Conservation (phyloP, 2,329 filamentous ascomycete species). For the Colletotrichum limetticola region DNA sequence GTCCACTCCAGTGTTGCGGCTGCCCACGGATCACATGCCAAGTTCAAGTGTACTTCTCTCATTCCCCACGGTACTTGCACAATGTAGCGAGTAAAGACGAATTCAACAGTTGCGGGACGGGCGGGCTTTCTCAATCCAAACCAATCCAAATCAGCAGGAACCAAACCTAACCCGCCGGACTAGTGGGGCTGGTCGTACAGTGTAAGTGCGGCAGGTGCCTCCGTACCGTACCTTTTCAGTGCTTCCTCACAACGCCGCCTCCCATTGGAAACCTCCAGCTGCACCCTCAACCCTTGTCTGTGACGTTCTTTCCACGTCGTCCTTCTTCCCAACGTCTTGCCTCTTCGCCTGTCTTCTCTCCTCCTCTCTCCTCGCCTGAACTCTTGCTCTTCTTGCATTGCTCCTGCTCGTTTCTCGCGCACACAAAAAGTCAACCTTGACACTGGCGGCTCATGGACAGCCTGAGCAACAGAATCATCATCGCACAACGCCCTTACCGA, state of each 20-base stretch:
- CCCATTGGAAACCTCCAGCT: constrained; percentile 18
- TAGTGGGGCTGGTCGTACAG: constrained; percentile 12
- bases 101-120: constrained; percentile 21
- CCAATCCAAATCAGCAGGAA: neutral
- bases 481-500: constrained; percentile 33
- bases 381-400: neutral
- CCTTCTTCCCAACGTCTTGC: constrained; percentile 10
- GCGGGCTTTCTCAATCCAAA: constrained; percentile 20
- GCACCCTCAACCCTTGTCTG: constrained; percentile 19
- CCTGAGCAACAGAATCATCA: constrained; percentile 26
- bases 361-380: neutral
- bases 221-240: neutral
- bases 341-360: constrained; percentile 4
- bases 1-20: no score
- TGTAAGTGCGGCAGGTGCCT: neutral
- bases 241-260: neutral
- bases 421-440: neutral
- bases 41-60: neutral
- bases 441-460: constrained; percentile 33
- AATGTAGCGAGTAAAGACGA: neutral
- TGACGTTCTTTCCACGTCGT: constrained; percentile 26
- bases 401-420: neutral
- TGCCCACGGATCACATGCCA: constrained; percentile 2
- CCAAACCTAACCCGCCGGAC: constrained; percentile 3
- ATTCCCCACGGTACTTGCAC: neutral